Percentiles rank a stretch among this genome's conserved stretches.
Conservation (phyloP, 106 monocot species). For the Chionographis japonica region DNA sequence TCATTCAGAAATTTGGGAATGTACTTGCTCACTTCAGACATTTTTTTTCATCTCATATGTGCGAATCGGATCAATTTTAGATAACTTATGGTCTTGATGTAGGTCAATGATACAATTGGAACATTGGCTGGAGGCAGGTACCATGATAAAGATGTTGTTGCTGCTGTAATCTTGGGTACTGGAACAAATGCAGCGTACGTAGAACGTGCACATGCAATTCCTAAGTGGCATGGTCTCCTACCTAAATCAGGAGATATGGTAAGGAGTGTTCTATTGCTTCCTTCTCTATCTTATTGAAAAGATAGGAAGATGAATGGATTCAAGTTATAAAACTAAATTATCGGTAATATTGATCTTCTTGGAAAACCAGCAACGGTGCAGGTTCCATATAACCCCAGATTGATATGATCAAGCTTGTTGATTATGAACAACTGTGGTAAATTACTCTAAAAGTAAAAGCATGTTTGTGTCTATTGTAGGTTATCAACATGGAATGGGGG, state of each 20-base stretch:
- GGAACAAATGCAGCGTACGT: conserved; percentile 99
- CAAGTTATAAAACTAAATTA: too few species aligned
- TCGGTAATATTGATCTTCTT: too few species aligned
- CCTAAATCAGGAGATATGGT: conserved; percentile 97
- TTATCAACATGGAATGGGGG: conserved; percentile 99
- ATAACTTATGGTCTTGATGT: conserved; percentile 1
- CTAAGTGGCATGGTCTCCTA: conserved; percentile 82
- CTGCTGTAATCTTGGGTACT: conserved; percentile 93
- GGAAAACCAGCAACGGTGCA: neutral
- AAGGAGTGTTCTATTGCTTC: conserved; percentile 8
- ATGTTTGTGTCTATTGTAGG: conserved; percentile 32
- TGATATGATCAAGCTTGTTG: too few species aligned
- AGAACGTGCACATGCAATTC: conserved; percentile 84
- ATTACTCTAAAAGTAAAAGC: neutral
- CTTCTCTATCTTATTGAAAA: neutral
- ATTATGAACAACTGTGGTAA: too few species aligned
- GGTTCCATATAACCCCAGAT: too few species aligned
- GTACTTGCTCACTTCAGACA: neutral
- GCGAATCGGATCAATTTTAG: neutral
- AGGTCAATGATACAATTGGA: conserved; percentile 97
- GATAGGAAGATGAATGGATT: too few species aligned
- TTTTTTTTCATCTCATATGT: neutral
- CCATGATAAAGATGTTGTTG: conserved; percentile 74
- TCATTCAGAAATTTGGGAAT: too few species aligned
- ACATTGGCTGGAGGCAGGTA: conserved; percentile 93